These are phyloP conservation scores for Bipolaris bicolor DNA, from an alignment of 2,329 filamentous ascomycete species.

Conservation along the genomic window DNA sequence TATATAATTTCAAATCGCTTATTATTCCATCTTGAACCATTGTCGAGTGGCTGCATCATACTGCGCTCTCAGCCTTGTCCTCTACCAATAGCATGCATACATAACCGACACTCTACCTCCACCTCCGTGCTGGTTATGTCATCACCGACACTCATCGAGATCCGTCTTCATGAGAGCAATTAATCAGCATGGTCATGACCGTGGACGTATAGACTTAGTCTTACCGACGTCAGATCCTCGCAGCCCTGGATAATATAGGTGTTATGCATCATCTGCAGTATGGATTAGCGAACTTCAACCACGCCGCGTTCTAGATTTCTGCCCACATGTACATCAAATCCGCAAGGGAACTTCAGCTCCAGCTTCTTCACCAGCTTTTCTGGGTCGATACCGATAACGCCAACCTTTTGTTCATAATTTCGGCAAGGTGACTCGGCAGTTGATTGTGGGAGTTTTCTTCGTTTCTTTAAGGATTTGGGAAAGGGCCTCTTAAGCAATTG, in stretches of 20 bases:
- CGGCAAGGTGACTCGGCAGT: no score
- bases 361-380: conserved; percentile 5
- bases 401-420: neutral
- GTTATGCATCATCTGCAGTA: conserved; percentile 15
- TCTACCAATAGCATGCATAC: neutral
- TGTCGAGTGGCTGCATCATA: neutral
- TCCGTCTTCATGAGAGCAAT: neutral
- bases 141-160: conserved; percentile 2
- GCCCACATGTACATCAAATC: conserved; percentile 3
- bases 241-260: conserved; percentile 9
- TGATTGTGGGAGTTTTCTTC: neutral
- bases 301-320: neutral
- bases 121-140: neutral
- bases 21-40: neutral
- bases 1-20: neutral
- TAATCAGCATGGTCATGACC: neutral
- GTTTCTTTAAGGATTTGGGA: neutral
- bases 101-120: neutral
- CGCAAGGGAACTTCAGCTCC: neutral
- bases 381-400: conserved; percentile 1
- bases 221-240: neutral
- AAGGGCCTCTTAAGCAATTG: neutral
- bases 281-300: neutral
- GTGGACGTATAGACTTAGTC: neutral
- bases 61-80: neutral